Percentiles rank a stretch among this genome's conserved stretches.
phyloP scores from a whole-genome alignment of 371 early-diverging fungal species.

The Mucor saturninus region DNA sequence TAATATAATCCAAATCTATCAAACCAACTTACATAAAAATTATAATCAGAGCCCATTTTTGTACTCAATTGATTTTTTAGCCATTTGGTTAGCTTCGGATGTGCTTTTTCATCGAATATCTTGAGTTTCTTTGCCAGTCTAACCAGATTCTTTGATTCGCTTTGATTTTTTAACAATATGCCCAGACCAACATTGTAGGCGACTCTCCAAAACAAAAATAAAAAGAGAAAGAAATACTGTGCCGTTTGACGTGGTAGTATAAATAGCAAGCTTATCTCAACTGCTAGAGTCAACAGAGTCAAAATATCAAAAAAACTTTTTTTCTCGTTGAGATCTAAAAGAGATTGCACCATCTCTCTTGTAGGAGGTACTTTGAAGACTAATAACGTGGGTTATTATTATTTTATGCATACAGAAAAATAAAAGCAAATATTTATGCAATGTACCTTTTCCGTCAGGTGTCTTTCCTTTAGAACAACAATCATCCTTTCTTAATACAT shows the following conservation, averaged over 20 bases:
- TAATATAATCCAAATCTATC: too few species aligned
- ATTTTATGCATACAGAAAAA: not conserved
- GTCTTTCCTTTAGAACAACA: constrained; percentile 52
- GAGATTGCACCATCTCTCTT: constrained; percentile 64
- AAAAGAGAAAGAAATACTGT: constrained; percentile 54
- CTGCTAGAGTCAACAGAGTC: constrained; percentile 62
- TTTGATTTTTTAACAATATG: constrained; percentile 74
- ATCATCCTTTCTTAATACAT: constrained; percentile 3
- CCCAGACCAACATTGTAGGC: constrained; percentile 86
- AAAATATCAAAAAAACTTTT: constrained; percentile 74
- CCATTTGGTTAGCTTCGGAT: constrained; percentile 51
- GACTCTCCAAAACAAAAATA: constrained; percentile 80
- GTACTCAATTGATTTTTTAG: constrained; percentile 65
- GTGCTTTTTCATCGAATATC: constrained; percentile 1
- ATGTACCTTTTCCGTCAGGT: constrained; percentile 53
- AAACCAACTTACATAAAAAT: constrained; percentile 59
- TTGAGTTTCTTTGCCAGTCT: constrained; percentile 57
- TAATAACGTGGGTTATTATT: constrained; percentile 7
- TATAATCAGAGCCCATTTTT: constrained; percentile 81
- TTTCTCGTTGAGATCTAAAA: constrained; percentile 61
- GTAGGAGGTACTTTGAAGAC: constrained; percentile 69
- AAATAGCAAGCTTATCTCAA: constrained; percentile 64
- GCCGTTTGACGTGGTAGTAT: constrained; percentile 42
- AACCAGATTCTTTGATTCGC: constrained; percentile 66
- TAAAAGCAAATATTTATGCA: not conserved